phyloP scores from a whole-genome alignment of 1,139 yeast genomes.

The Candida sojae region DNA sequence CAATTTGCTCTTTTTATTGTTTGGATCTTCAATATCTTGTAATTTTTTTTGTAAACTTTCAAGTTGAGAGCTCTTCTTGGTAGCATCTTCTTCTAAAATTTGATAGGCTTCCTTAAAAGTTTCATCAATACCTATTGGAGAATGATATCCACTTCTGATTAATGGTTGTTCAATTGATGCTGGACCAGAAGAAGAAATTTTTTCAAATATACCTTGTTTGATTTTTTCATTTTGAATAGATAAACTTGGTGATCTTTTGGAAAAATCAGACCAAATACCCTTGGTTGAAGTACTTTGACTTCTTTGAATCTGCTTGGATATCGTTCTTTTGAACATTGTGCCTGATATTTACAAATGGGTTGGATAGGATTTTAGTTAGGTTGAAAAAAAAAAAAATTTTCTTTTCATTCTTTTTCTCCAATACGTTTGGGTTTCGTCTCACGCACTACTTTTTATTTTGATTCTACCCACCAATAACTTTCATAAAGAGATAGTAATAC shows the following conservation, averaged over 20 bases:
- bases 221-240: conserved; percentile 30
- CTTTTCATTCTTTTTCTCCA: neutral
- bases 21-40: conserved; percentile 4
- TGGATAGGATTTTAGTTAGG: neutral
- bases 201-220: conserved; percentile 35
- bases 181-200: conserved; percentile 33
- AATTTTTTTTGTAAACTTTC: conserved; percentile 16
- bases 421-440: neutral
- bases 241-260: conserved; percentile 42
- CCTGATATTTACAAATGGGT: no score
- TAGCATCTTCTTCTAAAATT: conserved; percentile 50
- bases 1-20: conserved; percentile 5
- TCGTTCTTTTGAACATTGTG: conserved; percentile 9
- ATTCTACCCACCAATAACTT: neutral
- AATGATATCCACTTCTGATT: conserved; percentile 44
- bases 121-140: conserved; percentile 71
- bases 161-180: conserved; percentile 21
- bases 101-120: conserved; percentile 72
- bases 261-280: conserved; percentile 53
- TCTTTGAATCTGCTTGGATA: conserved; percentile 8
- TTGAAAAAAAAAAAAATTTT: neutral
- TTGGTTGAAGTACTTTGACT: conserved; percentile 10
- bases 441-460: neutral
- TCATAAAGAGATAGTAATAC: neutral
- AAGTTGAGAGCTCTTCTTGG: conserved; percentile 21